These are phyloP conservation scores for Plasmodium coatneyi DNA, from an alignment of 169 alveolate species.

Conservation along the genomic window DNA sequence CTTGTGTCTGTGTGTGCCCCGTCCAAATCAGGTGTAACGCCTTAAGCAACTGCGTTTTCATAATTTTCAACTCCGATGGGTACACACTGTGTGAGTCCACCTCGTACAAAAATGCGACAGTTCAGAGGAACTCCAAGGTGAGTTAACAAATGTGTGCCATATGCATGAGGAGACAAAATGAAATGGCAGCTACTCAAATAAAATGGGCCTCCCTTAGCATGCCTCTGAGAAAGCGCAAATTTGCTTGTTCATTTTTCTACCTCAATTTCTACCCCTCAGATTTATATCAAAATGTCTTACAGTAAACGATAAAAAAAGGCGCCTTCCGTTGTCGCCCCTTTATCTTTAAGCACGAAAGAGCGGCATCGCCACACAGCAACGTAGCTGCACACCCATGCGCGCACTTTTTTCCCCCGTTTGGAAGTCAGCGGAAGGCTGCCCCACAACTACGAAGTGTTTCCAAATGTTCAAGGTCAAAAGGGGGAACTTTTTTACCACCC, in stretches of 20 bases:
- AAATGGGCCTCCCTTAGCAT: background rate
- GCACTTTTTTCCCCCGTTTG: background rate
- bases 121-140: constrained; percentile 54
- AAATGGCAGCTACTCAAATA: background rate
- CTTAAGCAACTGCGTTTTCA: constrained; percentile 54
- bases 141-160: background rate
- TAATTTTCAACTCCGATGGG: constrained; percentile 57
- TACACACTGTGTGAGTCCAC: constrained; percentile 70
- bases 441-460: constrained; percentile 52
- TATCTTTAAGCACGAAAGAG: background rate
- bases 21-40: constrained; percentile 51
- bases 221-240: background rate
- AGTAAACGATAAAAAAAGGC: constrained; percentile 34
- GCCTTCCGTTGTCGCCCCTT: background rate
- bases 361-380: background rate
- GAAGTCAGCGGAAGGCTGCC: constrained; percentile 60
- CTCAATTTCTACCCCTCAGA: constrained; percentile 28
- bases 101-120: constrained; percentile 45
- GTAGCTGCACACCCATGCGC: background rate
- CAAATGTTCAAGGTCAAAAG: constrained; percentile 64
- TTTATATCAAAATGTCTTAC: constrained; percentile 72
- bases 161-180: background rate
- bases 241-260: background rate
- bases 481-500: background rate
- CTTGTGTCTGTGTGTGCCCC: background rate